phyloP scores from a whole-genome alignment of 192 early-diverging fungal genomes.

The Backusella tarrabulga region DNA sequence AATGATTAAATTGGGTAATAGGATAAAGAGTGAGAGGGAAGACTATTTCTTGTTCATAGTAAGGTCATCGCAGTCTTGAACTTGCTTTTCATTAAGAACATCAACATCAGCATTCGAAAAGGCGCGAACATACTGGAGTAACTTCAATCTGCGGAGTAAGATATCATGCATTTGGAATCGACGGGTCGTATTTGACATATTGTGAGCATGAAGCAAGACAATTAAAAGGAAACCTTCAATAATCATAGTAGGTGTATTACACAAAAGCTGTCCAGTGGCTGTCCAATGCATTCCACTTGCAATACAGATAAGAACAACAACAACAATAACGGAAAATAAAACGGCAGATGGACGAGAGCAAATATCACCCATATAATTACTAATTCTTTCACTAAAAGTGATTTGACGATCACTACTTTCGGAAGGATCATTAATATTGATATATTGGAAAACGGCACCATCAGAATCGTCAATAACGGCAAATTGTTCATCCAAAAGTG shows the following conservation, averaged over 20 bases:
- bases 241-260: constrained; percentile 20
- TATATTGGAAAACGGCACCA: background rate
- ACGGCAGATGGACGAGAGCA: constrained; percentile 9
- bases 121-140: background rate
- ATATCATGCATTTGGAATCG: constrained; percentile 16
- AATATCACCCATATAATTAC: constrained; percentile 1
- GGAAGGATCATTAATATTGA: background rate
- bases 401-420: background rate
- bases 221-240: constrained; percentile 26
- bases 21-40: background rate
- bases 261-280: constrained; percentile 17
- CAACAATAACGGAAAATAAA: background rate
- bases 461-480: background rate
- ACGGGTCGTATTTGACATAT: constrained; percentile 7
- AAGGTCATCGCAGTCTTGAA: background rate
- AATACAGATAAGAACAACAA: constrained; percentile 12
- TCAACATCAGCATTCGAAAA: background rate
- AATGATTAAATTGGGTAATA: background rate
- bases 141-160: constrained; percentile 6
- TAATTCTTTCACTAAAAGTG: background rate
- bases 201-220: constrained; percentile 21
- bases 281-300: constrained; percentile 25
- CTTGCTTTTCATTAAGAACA: background rate
- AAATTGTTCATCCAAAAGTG: constrained; percentile 14
- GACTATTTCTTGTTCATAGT: background rate